Evolutionary conservation across 2,329 filamentous ascomycete species (phyloP), one percentile per base, ranked within the genome.

Genomic region (Fusarium gaditjirri): DNA sequence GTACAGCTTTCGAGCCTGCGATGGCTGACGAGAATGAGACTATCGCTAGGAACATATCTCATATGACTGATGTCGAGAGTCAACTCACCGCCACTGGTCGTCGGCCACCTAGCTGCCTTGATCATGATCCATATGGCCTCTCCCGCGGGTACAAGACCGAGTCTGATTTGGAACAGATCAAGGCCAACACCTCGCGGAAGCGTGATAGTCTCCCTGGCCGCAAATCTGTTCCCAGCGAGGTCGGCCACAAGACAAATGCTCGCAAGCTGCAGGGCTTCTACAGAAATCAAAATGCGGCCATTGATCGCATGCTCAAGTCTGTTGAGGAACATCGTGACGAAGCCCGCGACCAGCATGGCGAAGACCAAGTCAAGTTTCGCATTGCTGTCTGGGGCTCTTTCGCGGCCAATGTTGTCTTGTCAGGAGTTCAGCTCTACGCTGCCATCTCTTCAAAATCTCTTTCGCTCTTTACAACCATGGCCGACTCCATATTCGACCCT

Each of bases 401-500:
- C 75, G 89, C 84, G 2, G 95, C 95, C 65, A 98, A 98, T 77
- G 81, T 98, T 62, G 70, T 93, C 33, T 87, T 99, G 10, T 90
- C 95, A 0, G 86, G 87, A 8, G 86, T 99, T 23, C 96, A 99
- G 82, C 85, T 98, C 41, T 99, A 97, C 80, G 96, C 92, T 46
- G 96, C 96, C 68, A 88, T 94, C 49, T 90, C 93, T 1, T 97
- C 95, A 0, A 91, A 92, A 50, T 98, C 94, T n/a, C 88, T 98
- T 39, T 97, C 95, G 9, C 90, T 99, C 50, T 98, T 98, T 84
- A 98, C 96, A 21, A 99, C 95, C 71, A 97, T 97, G 93, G 95
- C 95, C 21, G 96, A 99, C 82, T 91, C 95, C 56, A 87, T 98
- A 73, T 98, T 98, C 83, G 96, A 98, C 79, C 96, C 94, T 13